Percentiles rank a stretch among this genome's conserved stretches.
Conservation (phyloP, 164 flowering plant genomes). For the Aristolochia fimbriata region DNA sequence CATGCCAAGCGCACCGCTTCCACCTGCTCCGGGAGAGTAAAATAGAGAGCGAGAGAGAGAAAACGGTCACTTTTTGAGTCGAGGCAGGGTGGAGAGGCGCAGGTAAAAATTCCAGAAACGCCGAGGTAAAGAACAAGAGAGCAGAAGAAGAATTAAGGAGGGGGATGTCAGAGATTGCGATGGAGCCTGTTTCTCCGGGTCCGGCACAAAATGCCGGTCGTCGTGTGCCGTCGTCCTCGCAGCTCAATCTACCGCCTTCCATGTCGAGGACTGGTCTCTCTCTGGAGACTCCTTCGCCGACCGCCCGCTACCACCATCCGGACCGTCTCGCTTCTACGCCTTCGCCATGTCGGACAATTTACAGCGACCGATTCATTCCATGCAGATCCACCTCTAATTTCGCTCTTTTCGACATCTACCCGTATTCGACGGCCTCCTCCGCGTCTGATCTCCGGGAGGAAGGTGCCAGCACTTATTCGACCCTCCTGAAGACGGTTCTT, state of each 20-base stretch:
- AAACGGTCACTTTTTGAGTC: too few relatives aligned
- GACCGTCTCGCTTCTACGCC: slow-evolving; percentile 26
- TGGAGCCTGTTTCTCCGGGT: background rate
- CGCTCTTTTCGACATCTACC: slow-evolving; percentile 46
- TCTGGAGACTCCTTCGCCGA: slow-evolving; percentile 13
- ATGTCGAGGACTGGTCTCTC: slow-evolving; percentile 19
- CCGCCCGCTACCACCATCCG: slow-evolving; percentile 19
- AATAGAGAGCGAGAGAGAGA: too few relatives aligned
- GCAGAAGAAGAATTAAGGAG: too few relatives aligned
- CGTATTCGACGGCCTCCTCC: slow-evolving; percentile 20
- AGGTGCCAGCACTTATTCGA: slow-evolving; percentile 39
- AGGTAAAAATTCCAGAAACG: too few relatives aligned
- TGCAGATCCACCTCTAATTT: slow-evolving; percentile 78
- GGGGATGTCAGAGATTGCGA: background rate
- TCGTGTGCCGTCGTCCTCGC: slow-evolving; percentile 3
- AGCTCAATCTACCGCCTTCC: slow-evolving; percentile 30
- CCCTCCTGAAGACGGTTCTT: slow-evolving; percentile 47
- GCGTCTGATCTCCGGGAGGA: slow-evolving; percentile 35
- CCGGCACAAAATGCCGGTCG: background rate
- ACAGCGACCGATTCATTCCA: slow-evolving; percentile 88
- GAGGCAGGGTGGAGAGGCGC: too few relatives aligned
- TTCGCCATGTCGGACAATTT: slow-evolving; percentile 49
- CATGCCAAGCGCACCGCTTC: too few relatives aligned
- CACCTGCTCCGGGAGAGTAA: too few relatives aligned
- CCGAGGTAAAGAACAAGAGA: too few relatives aligned